Evolutionary conservation across 306 rosid genomes (phyloP).

Genomic region (Quercus aquifolioides): DNA sequence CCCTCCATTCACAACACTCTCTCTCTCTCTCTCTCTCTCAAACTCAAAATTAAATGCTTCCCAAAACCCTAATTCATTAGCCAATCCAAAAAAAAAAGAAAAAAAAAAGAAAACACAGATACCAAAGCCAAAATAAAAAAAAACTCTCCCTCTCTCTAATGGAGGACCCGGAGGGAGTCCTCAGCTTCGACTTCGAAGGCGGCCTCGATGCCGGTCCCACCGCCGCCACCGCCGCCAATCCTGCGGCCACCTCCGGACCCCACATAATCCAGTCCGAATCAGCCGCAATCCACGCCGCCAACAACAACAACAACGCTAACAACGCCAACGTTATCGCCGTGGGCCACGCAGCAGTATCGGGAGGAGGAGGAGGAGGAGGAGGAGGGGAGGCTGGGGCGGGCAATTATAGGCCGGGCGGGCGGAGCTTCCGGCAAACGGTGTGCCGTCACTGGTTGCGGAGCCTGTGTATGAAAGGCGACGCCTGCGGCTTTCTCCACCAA

Average conservation of each 20-base stretch:
- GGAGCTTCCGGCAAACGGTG: constrained; percentile 97
- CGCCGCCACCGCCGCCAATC: constrained; percentile 31
- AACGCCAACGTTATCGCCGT: constrained; percentile 7
- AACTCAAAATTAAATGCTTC: neutral
- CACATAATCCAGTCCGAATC: constrained; percentile 41
- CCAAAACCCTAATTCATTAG: constrained; percentile 23
- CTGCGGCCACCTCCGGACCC: constrained; percentile 41
- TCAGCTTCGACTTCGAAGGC: constrained; percentile 97
- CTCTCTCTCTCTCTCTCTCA: neutral
- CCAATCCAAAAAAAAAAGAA: too few species aligned
- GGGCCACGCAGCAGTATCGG: neutral
- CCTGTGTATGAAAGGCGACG: constrained; percentile 96
- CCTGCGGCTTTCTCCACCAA: constrained; percentile 95
- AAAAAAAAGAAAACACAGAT: neutral
- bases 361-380: neutral
- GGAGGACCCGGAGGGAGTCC: constrained; percentile 98
- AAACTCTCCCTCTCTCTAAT: constrained; percentile 21
- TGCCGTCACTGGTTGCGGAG: constrained; percentile 98
- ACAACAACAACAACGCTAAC: neutral
- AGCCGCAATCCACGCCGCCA: neutral
- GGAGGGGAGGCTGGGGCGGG: constrained; percentile 7
- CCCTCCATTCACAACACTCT: too few species aligned
- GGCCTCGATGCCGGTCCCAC: constrained; percentile 59
- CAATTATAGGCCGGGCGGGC: constrained; percentile 38
- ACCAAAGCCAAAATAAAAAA: neutral